phyloP scores from a whole-genome alignment of 305 asterid species.

The Lippia alba region DNA sequence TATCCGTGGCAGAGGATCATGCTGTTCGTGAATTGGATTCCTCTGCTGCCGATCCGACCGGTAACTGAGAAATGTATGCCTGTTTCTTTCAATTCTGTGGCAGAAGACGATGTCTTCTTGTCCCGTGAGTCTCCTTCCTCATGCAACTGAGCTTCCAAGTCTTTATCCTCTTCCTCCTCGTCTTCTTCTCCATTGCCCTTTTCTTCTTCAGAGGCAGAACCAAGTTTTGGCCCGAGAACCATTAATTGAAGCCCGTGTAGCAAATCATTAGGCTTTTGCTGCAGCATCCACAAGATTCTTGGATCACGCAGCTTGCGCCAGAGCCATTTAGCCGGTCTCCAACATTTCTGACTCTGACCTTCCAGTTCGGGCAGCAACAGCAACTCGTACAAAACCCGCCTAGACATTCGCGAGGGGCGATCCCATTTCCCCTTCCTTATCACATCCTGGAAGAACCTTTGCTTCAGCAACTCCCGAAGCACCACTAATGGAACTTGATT shows the following conservation, averaged over 20 bases:
- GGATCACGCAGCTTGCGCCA: neutral
- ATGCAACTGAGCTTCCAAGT: conserved; percentile 19
- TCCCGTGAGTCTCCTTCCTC: neutral
- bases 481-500: conserved; percentile 19
- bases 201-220: too few relatives aligned
- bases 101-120: neutral
- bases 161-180: conserved; percentile 18
- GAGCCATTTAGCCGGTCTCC: neutral
- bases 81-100: conserved; percentile 4
- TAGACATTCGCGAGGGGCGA: neutral
- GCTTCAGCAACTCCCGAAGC: conserved; percentile 23
- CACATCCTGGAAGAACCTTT: neutral
- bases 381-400: conserved; percentile 21
- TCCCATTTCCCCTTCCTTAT: neutral
- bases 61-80: conserved; percentile 18
- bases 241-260: conserved; percentile 27
- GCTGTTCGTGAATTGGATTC: conserved; percentile 16
- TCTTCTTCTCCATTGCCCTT: neutral
- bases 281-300: neutral
- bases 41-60: conserved; percentile 19
- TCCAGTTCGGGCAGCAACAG: conserved; percentile 3
- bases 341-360: neutral
- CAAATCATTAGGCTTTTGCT: conserved; percentile 27
- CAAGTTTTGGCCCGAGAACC: conserved; percentile 20
- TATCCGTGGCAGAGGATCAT: neutral